Base-by-base conservation (phyloP, 2,329 filamentous ascomycete genomes). In the Botrytis cinerea region DNA sequence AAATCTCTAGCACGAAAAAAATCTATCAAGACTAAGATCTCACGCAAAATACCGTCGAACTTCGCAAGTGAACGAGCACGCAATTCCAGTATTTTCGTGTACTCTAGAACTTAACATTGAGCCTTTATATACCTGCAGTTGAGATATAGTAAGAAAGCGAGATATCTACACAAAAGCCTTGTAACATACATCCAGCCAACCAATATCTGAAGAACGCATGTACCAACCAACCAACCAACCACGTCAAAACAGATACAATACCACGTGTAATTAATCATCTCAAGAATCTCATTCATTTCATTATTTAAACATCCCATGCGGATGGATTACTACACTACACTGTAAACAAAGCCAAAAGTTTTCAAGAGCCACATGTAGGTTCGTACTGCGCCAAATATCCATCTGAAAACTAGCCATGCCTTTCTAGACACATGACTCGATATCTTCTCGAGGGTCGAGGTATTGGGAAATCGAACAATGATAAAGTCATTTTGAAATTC, bases 401-500 rank as follows among this genome's bases (percentile, higher is more conserved):
- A 45, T 14, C 40, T 14, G 10, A 12, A 43, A 43, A 45, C 18
- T 46, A 46, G 45, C 45, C 7, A 46, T 22, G 7, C 20, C 18
- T 3, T 22, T 8, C 5, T 20, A 22, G 22, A n/a, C 10, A 14
- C 4, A n/a, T 7, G n/a, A 1, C 10, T 6, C 2, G 4, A 14
- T 14, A 2, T n/a, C 22, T 25, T n/a, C 25, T 51, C 1, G 4
- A n/a, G 10, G 5, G 12, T 6, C 4, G 48, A 51, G 48, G n/a
- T 0, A 0, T n/a, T 0, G 12, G n/a, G 2, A 2, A n/a, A 12
- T 51, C 48, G 7, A 51, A 12, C 0, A 2, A n/a, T n/a, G 6
- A 2, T 2, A 51, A 14, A 51, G 4, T 2, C 4, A 12, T n/a
- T 2, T 14, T 2, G 28, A 28, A 2, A n/a, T 54, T 7, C 12